Percentiles rank a stretch among this genome's conserved stretches.
These are phyloP conservation scores for Oryza meyeriana DNA, from an alignment of 176 grass and related monocot genomes.

Conservation along the genomic window DNA sequence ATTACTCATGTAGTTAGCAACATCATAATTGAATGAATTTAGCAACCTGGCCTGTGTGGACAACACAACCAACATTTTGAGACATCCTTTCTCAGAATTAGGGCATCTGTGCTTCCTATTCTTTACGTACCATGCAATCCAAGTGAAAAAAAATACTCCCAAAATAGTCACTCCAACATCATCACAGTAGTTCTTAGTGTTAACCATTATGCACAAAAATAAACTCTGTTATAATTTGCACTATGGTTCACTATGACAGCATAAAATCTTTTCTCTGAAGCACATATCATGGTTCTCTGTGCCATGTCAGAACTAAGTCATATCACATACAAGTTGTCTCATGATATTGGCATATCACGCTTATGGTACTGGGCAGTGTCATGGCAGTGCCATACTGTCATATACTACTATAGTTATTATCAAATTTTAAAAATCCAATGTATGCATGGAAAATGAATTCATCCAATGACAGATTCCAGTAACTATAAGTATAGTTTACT, in stretches of 20 bases:
- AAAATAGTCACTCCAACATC: conserved; percentile 7
- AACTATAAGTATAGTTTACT: background rate
- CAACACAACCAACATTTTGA: conserved; percentile 6
- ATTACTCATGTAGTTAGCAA: background rate
- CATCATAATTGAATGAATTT: background rate
- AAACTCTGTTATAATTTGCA: background rate
- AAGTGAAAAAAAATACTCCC: background rate
- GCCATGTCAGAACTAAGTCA: conserved; percentile 2
- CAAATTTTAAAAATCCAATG: background rate
- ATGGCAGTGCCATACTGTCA: background rate
- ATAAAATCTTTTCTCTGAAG: background rate
- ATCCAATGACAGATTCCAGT: background rate
- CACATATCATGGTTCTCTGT: background rate
- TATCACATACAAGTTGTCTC: background rate
- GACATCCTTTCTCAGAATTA: background rate
- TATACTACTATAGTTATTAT: background rate
- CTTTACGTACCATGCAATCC: background rate
- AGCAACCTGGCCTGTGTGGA: background rate
- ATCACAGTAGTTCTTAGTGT: background rate
- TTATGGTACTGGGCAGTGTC: background rate
- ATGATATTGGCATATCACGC: background rate
- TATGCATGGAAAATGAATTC: background rate
- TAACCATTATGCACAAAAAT: background rate
- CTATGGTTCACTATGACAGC: background rate
- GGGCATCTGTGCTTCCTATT: background rate